Base-by-base conservation (phyloP, 768 basidiomycete species). In the Kwoniella heveanensis region DNA sequence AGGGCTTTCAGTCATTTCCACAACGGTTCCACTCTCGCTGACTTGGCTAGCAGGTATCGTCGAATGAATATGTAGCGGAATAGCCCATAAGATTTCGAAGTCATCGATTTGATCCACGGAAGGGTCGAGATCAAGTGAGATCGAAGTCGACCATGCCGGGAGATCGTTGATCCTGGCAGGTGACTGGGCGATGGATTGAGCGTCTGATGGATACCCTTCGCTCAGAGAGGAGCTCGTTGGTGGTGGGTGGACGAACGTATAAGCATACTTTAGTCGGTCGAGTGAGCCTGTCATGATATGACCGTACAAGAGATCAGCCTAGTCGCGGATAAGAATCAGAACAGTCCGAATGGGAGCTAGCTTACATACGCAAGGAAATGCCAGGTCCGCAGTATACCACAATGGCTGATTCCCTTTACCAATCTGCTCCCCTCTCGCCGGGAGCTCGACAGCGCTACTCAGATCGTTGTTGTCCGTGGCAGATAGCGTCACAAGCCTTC, bases 381-480 rank as follows among this genome's bases (percentile, higher is more conserved):
- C 15, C 36, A 73, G 30, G 9, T 44, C 55, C 25, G 71, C 68
- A n/a, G 65, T 73, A 52, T 67, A 68, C 71, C 71, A 73, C 26
- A 69, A 15, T 13, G 26, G 39, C 5, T 55, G 25, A 39, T 55
- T 30, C 36, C 24, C 15, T 49, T n/a, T n/a, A n/a, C n/a, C n/a
- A n/a, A n/a, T 44, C 6, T 27, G 32, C 7, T 36, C 32, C 32
- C 32, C 13, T 36, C 13, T 13, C 32, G 32, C 32, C 32, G 32
- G 32, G 32, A 36, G 6, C 7, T 36, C 32, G 6, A 13, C 32
- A 36, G 32, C 32, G 7, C 32, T 13, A 36, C 32, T 53, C 29
- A 26, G 24, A 26, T 53, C 2, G 26, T 53, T 53, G 12, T 26
- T 1, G 8, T 27, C 7, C 6, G 7, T 7, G 13, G 13, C 25